Evolutionary conservation across 2,329 filamentous ascomycete species (phyloP).

Genomic region (Penicillium hordei): DNA sequence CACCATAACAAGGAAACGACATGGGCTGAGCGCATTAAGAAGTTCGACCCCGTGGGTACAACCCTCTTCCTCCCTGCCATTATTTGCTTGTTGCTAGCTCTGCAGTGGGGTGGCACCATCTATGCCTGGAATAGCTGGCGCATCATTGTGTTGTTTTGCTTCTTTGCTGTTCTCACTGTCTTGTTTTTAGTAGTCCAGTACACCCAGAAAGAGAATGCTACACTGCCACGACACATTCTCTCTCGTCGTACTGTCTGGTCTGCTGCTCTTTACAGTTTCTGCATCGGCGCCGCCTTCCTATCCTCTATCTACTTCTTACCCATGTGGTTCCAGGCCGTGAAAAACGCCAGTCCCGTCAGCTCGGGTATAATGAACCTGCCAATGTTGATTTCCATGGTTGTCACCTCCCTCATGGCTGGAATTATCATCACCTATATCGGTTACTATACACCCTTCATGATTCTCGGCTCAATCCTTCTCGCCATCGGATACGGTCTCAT

Average conservation of each 20-base stretch:
- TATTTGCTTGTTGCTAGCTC: conserved; percentile 25
- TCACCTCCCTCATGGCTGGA: conserved; percentile 23
- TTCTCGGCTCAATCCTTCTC: conserved; percentile 25
- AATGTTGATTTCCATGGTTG: conserved; percentile 16
- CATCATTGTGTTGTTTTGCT: conserved; percentile 23
- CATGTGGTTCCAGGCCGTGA: conserved; percentile 32
- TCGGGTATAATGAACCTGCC: conserved; percentile 29
- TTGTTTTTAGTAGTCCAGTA: conserved; percentile 49
- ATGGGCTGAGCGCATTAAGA: conserved; percentile 42
- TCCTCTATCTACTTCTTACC: conserved; percentile 26
- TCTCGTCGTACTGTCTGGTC: conserved; percentile 44
- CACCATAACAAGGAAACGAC: conserved; percentile 1
- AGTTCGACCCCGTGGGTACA: conserved; percentile 40
- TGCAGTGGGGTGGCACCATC: conserved; percentile 27
- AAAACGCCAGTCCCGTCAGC: conserved; percentile 20
- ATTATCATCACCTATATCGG: conserved; percentile 41
- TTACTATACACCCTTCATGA: conserved; percentile 29
- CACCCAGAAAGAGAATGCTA: conserved; percentile 52
- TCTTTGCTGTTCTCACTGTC: conserved; percentile 30
- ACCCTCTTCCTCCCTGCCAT: conserved; percentile 32
- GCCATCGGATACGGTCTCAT: conserved; percentile 33
- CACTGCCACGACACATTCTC: conserved; percentile 54
- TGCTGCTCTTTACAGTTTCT: conserved; percentile 30
- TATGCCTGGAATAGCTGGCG: conserved; percentile 25
- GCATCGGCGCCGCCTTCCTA: conserved; percentile 3